phyloP scores from a whole-genome alignment of 1,284 basidiomycete genomes.

The Hypsizygus ulmarius region DNA sequence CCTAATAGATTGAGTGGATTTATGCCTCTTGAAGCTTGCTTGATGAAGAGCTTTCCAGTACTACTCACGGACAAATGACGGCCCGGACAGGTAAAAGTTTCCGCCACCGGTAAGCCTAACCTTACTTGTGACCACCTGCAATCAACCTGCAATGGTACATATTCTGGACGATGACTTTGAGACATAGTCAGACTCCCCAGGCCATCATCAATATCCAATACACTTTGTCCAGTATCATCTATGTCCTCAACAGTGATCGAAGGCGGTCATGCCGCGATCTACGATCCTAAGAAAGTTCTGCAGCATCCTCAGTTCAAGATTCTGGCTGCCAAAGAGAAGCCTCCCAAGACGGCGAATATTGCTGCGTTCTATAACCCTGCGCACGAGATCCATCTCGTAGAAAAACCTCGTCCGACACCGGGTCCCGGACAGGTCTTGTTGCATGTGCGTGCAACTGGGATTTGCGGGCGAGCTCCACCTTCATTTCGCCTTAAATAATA shows the following conservation, averaged over 20 bases:
- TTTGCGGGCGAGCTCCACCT: slow-evolving; percentile 49
- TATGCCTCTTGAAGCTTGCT: background rate
- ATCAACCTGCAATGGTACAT: slow-evolving; percentile 3
- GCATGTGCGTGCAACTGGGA: slow-evolving; percentile 62
- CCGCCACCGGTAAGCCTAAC: slow-evolving; percentile 3
- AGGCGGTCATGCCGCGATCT: slow-evolving; percentile 41
- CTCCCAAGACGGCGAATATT: slow-evolving; percentile 45
- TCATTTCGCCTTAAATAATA: background rate
- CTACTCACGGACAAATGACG: background rate
- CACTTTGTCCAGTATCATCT: background rate
- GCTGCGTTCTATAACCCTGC: slow-evolving; percentile 60
- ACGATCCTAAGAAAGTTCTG: slow-evolving; percentile 51
- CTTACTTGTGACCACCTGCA: slow-evolving; percentile 13
- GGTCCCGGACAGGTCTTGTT: slow-evolving; percentile 60
- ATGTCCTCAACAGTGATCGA: slow-evolving; percentile 13
- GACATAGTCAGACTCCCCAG: background rate
- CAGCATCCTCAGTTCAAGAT: slow-evolving; percentile 51
- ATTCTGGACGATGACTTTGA: background rate
- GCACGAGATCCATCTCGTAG: slow-evolving; percentile 58
- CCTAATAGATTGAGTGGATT: slow-evolving; percentile 11
- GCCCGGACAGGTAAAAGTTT: slow-evolving; percentile 6
- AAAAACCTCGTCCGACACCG: slow-evolving; percentile 55
- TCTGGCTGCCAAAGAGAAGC: slow-evolving; percentile 44
- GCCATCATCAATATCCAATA: background rate
- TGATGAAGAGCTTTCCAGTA: background rate